Evolutionary conservation across 2,329 filamentous ascomycete genomes (phyloP).

Genomic region (Aureobasidium pullulans): DNA sequence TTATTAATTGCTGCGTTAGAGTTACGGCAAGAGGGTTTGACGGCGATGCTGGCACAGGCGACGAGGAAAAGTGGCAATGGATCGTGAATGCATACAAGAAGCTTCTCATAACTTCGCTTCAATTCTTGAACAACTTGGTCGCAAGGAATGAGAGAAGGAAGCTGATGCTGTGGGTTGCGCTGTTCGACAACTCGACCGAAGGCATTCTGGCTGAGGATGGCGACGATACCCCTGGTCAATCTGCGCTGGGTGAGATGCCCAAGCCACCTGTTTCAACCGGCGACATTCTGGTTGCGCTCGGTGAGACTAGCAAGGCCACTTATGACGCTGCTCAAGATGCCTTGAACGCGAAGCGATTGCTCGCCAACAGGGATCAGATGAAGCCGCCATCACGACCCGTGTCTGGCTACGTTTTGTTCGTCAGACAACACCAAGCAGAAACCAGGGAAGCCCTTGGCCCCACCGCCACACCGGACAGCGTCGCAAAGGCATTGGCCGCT

Average conservation of each 20-base stretch:
- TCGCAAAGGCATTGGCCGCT: conserved; percentile 11
- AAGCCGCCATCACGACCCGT: conserved; percentile 13
- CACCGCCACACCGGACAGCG: conserved; percentile 7
- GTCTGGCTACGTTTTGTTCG: conserved; percentile 24
- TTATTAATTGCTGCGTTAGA: conserved; percentile 57
- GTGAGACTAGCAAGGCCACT: conserved; percentile 10
- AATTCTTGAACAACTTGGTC: conserved; percentile 59
- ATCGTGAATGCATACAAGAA: conserved; percentile 60
- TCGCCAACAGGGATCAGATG: conserved; percentile 9
- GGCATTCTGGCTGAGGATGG: conserved; percentile 11
- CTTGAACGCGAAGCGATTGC: conserved; percentile 10
- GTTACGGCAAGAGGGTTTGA: conserved; percentile 59
- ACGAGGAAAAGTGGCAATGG: conserved; percentile 59
- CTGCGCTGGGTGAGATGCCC: conserved; percentile 9
- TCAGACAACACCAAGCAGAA: conserved; percentile 13
- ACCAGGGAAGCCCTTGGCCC: conserved; percentile 13
- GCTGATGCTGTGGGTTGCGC: conserved; percentile 56
- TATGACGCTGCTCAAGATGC: conserved; percentile 13
- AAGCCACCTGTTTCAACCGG: conserved; percentile 14
- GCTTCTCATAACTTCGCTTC: conserved; percentile 57
- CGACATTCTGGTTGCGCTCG: conserved; percentile 15
- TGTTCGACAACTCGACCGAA: conserved; percentile 43
- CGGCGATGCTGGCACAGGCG: conserved; percentile 53
- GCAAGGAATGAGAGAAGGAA: conserved; percentile 60
- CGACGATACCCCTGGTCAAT: conserved; percentile 1